Percentiles rank a stretch among this genome's conserved stretches.
Conservation (phyloP, 176 grass and related monocot species). For the Aegilops bicornis region DNA sequence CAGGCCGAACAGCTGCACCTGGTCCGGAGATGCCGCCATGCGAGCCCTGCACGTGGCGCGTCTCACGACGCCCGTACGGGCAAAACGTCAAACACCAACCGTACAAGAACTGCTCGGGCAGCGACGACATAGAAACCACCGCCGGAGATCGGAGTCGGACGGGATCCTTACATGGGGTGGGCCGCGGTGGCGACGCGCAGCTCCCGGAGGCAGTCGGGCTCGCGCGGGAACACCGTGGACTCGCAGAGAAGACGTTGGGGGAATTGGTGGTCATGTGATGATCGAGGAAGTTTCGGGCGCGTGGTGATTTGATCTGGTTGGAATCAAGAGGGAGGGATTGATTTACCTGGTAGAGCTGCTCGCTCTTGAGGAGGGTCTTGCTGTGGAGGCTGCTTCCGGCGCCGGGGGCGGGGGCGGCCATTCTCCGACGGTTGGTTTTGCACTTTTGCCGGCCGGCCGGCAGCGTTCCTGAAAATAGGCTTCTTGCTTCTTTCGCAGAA, state of each 20-base stretch:
- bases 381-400: slow-evolving; percentile 20
- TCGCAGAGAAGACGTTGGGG: not conserved
- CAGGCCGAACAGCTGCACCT: slow-evolving; percentile 59
- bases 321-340: not conserved
- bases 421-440: not conserved
- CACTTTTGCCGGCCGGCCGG: not conserved
- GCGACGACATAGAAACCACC: not conserved
- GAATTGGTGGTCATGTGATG: not conserved
- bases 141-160: not conserved
- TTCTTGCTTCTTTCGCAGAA: too few relatives aligned
- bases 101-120: not conserved
- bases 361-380: slow-evolving; percentile 61
- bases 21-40: slow-evolving; percentile 61
- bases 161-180: slow-evolving; percentile 38
- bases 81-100: slow-evolving; percentile 24
- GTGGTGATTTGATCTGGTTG: not conserved
- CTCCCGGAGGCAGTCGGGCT: slow-evolving; percentile 64
- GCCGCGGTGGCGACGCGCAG: slow-evolving; percentile 57
- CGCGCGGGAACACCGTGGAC: slow-evolving; percentile 65
- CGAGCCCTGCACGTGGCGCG: not conserved
- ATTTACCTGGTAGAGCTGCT: slow-evolving; percentile 50
- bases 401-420: slow-evolving; percentile 8
- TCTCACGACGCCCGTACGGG: not conserved
- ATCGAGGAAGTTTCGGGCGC: not conserved
- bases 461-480: not conserved